phyloP scores from a whole-genome alignment of 148 eudicot species.

The Oxyria digyna region DNA sequence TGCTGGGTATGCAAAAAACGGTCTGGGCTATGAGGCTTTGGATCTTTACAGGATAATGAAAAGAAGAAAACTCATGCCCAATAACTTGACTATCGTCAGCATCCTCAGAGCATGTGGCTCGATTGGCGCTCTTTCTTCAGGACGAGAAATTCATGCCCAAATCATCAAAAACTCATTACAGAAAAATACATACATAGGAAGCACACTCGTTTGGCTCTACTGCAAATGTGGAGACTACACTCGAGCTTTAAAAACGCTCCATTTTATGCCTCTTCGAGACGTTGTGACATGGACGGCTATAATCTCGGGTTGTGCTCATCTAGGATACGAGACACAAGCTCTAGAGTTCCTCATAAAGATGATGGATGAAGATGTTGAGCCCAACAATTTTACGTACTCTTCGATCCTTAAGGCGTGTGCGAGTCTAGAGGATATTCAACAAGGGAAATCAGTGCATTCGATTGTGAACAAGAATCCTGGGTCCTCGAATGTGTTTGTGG shows the following conservation, averaged over 20 bases:
- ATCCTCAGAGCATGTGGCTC: constrained; percentile 71
- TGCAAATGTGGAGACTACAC: constrained; percentile 59
- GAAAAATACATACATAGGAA: constrained; percentile 50
- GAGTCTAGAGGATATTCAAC: constrained; percentile 36
- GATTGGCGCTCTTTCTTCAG: constrained; percentile 31
- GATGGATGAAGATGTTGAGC: constrained; percentile 66
- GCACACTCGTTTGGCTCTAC: constrained; percentile 82
- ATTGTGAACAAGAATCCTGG: constrained; percentile 50
- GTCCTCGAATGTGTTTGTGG: constrained; percentile 54
- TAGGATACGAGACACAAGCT: constrained; percentile 73
- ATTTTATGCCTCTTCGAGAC: constrained; percentile 58
- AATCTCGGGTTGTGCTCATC: constrained; percentile 55
- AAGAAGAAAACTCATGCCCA: constrained; percentile 50
- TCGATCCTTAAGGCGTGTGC: constrained; percentile 88
- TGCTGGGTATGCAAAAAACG: constrained; percentile 65
- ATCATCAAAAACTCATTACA: constrained; percentile 45
- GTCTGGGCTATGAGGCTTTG: constrained; percentile 58
- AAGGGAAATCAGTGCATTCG: constrained; percentile 65
- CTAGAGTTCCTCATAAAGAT: constrained; percentile 62
- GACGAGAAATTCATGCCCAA: constrained; percentile 73
- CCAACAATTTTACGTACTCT: constrained; percentile 76
- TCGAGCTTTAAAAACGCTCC: constrained; percentile 49
- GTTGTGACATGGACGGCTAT: constrained; percentile 88
- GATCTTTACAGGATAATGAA: constrained; percentile 51
- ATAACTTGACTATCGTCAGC: constrained; percentile 65